Evolutionary conservation across 2,329 filamentous ascomycete genomes (phyloP).

Genomic region (Stachybotrys chlorohalonatus): DNA sequence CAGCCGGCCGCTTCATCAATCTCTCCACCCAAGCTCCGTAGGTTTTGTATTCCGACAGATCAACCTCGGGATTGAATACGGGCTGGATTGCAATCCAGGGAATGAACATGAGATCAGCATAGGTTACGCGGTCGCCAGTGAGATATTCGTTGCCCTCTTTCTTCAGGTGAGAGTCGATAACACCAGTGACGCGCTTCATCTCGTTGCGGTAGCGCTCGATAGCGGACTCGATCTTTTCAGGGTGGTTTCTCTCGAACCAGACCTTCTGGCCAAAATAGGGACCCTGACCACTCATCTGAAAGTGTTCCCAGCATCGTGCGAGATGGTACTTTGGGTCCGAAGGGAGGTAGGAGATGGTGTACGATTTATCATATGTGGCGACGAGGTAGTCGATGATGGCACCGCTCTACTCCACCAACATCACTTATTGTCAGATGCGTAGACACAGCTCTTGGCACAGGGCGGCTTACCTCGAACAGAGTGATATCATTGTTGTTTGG

Average conservation of each 20-base stretch:
- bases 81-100: slow-evolving; percentile 5
- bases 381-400: slow-evolving; percentile 15
- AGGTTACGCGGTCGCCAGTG: slow-evolving; percentile 11
- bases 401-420: slow-evolving; percentile 3
- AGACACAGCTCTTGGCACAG: neutral
- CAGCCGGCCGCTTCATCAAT: slow-evolving; percentile 5
- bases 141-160: slow-evolving; percentile 12
- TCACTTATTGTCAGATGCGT: neutral
- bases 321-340: slow-evolving; percentile 6
- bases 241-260: slow-evolving; percentile 12
- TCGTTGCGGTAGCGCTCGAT: slow-evolving; percentile 19
- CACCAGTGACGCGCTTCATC: slow-evolving; percentile 15
- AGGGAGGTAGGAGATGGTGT: slow-evolving; percentile 4
- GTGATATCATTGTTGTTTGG: slow-evolving; percentile 10
- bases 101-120: slow-evolving; percentile 16
- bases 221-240: slow-evolving; percentile 14
- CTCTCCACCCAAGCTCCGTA: slow-evolving; percentile 2
- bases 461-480: slow-evolving; percentile 9
- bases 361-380: slow-evolving; percentile 11
- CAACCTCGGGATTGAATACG: neutral
- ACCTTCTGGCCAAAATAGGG: slow-evolving; percentile 18
- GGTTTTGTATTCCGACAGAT: neutral
- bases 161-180: slow-evolving; percentile 12
- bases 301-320: slow-evolving; percentile 8
- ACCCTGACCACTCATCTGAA: slow-evolving; percentile 16